Conservation (phyloP, 768 basidiomycete genomes). For the Leccinum truebloodii region DNA sequence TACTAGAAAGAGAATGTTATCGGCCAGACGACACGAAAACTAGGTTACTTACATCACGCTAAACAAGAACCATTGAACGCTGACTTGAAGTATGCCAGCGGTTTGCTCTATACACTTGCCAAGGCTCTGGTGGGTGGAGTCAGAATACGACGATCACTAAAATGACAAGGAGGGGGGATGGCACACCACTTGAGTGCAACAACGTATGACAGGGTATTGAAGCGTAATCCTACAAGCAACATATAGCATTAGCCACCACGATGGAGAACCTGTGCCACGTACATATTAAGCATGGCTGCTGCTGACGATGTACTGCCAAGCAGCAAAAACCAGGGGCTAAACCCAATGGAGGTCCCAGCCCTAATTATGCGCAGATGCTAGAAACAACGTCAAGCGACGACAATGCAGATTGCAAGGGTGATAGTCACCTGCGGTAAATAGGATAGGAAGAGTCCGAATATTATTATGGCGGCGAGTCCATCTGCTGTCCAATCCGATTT, state of each 20-base stretch:
- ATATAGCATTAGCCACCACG: background rate
- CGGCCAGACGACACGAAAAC: background rate
- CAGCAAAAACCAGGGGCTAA: slow-evolving; percentile 89
- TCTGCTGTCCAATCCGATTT: slow-evolving; percentile 68
- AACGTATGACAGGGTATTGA: slow-evolving; percentile 80
- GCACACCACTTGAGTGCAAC: slow-evolving; percentile 78
- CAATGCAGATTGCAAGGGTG: background rate
- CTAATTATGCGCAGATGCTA: slow-evolving; percentile 82
- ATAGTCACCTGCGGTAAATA: slow-evolving; percentile 76
- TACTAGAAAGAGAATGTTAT: slow-evolving; percentile 41
- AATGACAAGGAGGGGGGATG: background rate
- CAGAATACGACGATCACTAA: background rate
- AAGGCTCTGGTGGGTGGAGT: slow-evolving; percentile 47
- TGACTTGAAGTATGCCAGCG: slow-evolving; percentile 81
- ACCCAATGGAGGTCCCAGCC: slow-evolving; percentile 79
- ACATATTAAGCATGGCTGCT: slow-evolving; percentile 86
- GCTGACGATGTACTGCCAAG: slow-evolving; percentile 86
- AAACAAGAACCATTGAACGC: slow-evolving; percentile 84
- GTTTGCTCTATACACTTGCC: slow-evolving; percentile 77
- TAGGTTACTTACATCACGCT: slow-evolving; percentile 67
- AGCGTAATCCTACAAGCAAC: slow-evolving; percentile 63
- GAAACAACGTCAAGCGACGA: background rate
- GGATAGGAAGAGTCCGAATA: slow-evolving; percentile 78
- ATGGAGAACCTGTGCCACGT: slow-evolving; percentile 16
- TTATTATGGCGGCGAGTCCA: slow-evolving; percentile 59